Evolutionary conservation across 1,139 yeast genomes (phyloP).

Genomic region (Pichia sp.): DNA sequence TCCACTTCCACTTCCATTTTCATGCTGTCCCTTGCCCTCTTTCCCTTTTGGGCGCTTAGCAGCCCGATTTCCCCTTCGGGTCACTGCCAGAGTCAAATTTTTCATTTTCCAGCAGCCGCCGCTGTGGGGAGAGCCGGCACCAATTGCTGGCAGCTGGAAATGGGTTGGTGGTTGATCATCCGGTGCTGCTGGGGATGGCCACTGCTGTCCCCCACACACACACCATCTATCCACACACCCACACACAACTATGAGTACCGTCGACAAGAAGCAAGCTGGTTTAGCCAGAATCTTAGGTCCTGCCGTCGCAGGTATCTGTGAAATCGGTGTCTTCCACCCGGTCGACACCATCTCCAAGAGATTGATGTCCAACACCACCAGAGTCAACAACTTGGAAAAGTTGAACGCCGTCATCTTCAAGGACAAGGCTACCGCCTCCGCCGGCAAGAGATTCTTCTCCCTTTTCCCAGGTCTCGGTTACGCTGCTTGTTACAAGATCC

Average conservation of each 20-base stretch:
- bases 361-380: conserved; percentile 92
- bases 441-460: conserved; percentile 72
- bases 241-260: conserved; percentile 17
- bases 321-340: conserved; percentile 96
- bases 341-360: conserved; percentile 98
- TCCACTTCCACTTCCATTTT: too few species aligned
- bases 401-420: conserved; percentile 86
- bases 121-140: too few species aligned
- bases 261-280: conserved; percentile 87
- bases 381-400: conserved; percentile 57
- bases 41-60: too few species aligned
- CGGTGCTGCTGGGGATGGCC: too few species aligned
- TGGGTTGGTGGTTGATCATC: too few species aligned
- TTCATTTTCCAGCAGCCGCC: too few species aligned
- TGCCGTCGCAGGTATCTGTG: conserved; percentile 97
- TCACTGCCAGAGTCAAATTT: too few species aligned
- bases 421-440: conserved; percentile 70
- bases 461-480: conserved; percentile 98
- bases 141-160: too few species aligned
- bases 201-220: too few species aligned
- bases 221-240: too few species aligned
- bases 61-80: too few species aligned
- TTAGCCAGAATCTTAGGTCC: conserved; percentile 92
- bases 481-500: conserved; percentile 95
- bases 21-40: too few species aligned